Conservation (phyloP, 1,284 basidiomycete genomes). For the Heterobasidion occidentale region DNA sequence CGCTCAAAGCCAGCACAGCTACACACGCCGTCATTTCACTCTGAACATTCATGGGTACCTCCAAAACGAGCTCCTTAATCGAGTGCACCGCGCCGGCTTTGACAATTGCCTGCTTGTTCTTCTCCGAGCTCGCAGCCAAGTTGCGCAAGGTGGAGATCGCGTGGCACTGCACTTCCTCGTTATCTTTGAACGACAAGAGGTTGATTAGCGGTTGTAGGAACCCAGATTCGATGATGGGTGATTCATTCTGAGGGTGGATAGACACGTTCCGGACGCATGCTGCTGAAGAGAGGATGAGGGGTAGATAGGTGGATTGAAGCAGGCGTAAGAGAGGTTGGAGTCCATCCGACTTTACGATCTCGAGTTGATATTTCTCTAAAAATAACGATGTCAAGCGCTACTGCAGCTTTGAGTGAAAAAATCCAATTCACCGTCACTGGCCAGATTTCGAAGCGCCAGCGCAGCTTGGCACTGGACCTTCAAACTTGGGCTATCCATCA, state of each 20-base stretch:
- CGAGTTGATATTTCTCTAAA: conserved; percentile 96
- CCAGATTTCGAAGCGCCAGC: conserved; percentile 92
- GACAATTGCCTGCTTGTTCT: conserved; percentile 98
- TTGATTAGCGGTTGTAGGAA: conserved; percentile 97
- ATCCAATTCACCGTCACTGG: conserved; percentile 77
- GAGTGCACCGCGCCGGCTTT: conserved; percentile 97
- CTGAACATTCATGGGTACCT: conserved; percentile 95
- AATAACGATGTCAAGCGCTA: conserved; percentile 2
- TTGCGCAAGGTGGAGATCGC: conserved; percentile 99
- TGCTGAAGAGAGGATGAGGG: conserved; percentile 97
- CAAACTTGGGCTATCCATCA: conserved; percentile 97
- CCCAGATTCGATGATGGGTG: conserved; percentile 97
- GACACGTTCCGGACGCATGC: conserved; percentile 99
- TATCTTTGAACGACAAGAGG: conserved; percentile 95
- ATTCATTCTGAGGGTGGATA: conserved; percentile 97
- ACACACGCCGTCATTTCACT: conserved; percentile 99
- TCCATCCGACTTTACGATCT: conserved; percentile 96
- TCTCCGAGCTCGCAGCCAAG: conserved; percentile 93
- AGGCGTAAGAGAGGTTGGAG: conserved; percentile 90
- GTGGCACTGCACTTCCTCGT: conserved; percentile 99
- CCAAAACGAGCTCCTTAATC: conserved; percentile 94
- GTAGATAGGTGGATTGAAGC: conserved; percentile 94
- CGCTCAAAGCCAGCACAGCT: conserved; percentile 88
- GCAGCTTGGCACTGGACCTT: conserved; percentile 99
- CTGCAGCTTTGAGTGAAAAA: background rate